Conservation (phyloP, 1,284 basidiomycete genomes). For the Moniliophthora roreri region DNA sequence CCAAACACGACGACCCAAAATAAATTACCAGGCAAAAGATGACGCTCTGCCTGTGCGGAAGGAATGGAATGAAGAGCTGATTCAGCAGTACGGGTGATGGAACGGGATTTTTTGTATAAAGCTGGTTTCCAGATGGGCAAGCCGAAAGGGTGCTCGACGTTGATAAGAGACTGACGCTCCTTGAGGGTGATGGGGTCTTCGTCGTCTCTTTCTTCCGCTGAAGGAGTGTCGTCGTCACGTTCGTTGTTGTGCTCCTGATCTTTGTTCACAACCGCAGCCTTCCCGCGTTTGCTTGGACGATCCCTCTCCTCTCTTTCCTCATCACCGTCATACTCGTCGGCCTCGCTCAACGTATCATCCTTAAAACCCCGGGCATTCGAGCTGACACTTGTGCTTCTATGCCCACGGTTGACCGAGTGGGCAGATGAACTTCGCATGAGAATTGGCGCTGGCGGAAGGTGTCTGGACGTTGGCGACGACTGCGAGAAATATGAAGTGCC, state of each 20-base stretch:
- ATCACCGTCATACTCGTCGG: conserved; percentile 32
- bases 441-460: conserved; percentile 36
- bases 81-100: conserved; percentile 95
- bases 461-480: conserved; percentile 1
- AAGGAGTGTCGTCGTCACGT: conserved; percentile 25
- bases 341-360: conserved; percentile 52
- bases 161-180: conserved; percentile 97
- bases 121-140: conserved; percentile 99
- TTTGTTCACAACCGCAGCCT: conserved; percentile 21
- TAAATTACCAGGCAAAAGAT: conserved; percentile 90
- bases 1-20: conserved; percentile 89
- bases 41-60: conserved; percentile 88
- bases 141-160: conserved; percentile 99
- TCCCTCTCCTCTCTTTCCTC: conserved; percentile 6
- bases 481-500: conserved; percentile 61
- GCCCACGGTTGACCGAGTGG: conserved; percentile 44
- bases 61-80: conserved; percentile 91
- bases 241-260: conserved; percentile 25
- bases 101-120: conserved; percentile 96
- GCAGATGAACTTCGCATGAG: conserved; percentile 48
- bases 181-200: conserved; percentile 93
- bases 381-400: conserved; percentile 60
- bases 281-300: conserved; percentile 10
- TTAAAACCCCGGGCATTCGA: conserved; percentile 46
- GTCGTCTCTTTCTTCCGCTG: conserved; percentile 38